Percentiles rank a stretch among this genome's conserved stretches.
Conservation (phyloP, 257 asterid species). For the Solanum acaule region DNA sequence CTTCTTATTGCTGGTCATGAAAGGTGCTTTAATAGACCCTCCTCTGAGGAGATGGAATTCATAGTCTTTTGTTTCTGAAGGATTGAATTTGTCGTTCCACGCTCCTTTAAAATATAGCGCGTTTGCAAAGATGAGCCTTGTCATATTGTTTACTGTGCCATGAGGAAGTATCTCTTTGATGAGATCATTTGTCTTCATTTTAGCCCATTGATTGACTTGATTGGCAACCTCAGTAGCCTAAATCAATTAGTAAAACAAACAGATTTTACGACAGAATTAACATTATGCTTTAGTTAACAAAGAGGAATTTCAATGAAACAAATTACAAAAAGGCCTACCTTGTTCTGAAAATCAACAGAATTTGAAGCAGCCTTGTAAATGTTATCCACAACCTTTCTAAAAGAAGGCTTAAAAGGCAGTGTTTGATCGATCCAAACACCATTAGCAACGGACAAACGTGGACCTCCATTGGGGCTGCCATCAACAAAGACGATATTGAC, state of each 20-base stretch:
- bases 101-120: slow-evolving; percentile 25
- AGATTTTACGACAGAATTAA: background rate
- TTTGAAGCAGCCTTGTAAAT: slow-evolving; percentile 33
- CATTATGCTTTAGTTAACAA: background rate
- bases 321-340: slow-evolving; percentile 17
- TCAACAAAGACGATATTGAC: slow-evolving; percentile 32
- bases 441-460: slow-evolving; percentile 37
- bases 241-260: background rate
- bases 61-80: slow-evolving; percentile 9
- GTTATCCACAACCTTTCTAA: slow-evolving; percentile 18
- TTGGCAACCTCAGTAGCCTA: slow-evolving; percentile 15
- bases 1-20: slow-evolving; percentile 20
- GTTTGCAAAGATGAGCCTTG: slow-evolving; percentile 18
- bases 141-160: background rate
- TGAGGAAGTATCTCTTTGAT: slow-evolving; percentile 19
- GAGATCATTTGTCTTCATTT: slow-evolving; percentile 14
- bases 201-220: slow-evolving; percentile 18
- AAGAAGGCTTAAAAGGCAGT: slow-evolving; percentile 26
- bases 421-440: slow-evolving; percentile 49
- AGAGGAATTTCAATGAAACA: background rate
- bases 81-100: slow-evolving; percentile 16
- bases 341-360: slow-evolving; percentile 36
- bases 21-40: slow-evolving; percentile 5
- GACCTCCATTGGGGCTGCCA: slow-evolving; percentile 36
- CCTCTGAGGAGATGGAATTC: slow-evolving; percentile 16